Evolutionary conservation across 306 rosid species (phyloP).

Genomic region (Corylus heterophylla): DNA sequence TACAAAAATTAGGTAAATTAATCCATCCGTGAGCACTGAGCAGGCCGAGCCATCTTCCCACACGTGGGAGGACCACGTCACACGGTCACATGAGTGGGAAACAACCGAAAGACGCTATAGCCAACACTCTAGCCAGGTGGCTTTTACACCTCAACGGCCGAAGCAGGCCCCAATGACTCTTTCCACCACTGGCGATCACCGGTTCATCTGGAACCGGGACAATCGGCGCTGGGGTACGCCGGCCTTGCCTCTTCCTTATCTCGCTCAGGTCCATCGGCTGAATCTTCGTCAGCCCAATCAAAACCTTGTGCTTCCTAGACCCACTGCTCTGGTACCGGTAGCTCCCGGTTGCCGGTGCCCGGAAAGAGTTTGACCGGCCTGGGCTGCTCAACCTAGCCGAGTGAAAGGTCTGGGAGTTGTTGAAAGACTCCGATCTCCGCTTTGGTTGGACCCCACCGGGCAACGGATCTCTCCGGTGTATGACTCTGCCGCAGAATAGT

Average conservation of each 20-base stretch:
- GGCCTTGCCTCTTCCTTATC: constrained; percentile 40
- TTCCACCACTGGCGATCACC: constrained; percentile 7
- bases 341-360: constrained; percentile 12
- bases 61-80: neutral
- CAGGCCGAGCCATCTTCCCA: neutral
- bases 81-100: constrained; percentile 20
- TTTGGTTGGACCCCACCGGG: neutral
- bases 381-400: neutral
- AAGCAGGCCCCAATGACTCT: constrained; percentile 28
- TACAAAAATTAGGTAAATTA: neutral
- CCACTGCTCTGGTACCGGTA: constrained; percentile 10
- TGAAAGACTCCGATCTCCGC: constrained; percentile 20
- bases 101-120: constrained; percentile 33
- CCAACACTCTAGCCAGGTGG: constrained; percentile 23
- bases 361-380: constrained; percentile 10
- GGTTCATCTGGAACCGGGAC: constrained; percentile 20
- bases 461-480: neutral
- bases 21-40: neutral
- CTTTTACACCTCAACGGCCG: constrained; percentile 33
- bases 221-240: constrained; percentile 30
- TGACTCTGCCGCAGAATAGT: constrained; percentile 35
- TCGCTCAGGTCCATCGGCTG: constrained; percentile 49
- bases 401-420: neutral
- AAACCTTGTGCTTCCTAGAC: constrained; percentile 29
- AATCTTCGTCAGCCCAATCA: constrained; percentile 40